Percentiles rank a stretch among this genome's conserved stretches.
Evolutionary conservation across 179 eudicot genomes (phyloP).

Genomic region (Heliamphora pulchella): DNA sequence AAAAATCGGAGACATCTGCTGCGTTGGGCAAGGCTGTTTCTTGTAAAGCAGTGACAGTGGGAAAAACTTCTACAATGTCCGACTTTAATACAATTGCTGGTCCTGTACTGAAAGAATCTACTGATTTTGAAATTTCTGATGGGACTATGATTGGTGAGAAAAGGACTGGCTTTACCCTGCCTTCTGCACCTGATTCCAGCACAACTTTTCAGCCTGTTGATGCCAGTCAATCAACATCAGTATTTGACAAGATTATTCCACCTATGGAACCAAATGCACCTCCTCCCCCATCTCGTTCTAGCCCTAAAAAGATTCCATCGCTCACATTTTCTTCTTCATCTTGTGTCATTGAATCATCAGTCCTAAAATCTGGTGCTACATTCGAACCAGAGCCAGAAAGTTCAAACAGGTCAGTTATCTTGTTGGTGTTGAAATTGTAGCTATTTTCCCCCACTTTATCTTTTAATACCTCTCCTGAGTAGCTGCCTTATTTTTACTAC

Average conservation of each 20-base stretch:
- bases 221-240: conserved; percentile 23
- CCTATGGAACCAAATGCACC: conserved; percentile 21
- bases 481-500: too few species aligned
- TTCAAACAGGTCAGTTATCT: conserved; percentile 40
- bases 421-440: background rate
- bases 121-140: conserved; percentile 23
- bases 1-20: conserved; percentile 20
- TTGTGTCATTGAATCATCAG: conserved; percentile 21
- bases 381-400: conserved; percentile 22
- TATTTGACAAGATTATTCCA: conserved; percentile 21
- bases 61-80: conserved; percentile 17
- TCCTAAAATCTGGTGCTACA: conserved; percentile 10
- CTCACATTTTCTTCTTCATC: conserved; percentile 24
- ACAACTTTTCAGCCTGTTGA: conserved; percentile 20
- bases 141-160: conserved; percentile 23
- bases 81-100: conserved; percentile 23
- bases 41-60: conserved; percentile 19
- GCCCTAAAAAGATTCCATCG: conserved; percentile 23
- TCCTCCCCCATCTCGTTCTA: conserved; percentile 26
- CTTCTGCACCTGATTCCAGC: conserved; percentile 26
- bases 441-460: background rate
- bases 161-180: conserved; percentile 19
- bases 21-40: conserved; percentile 22
- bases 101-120: conserved; percentile 18
- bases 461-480: background rate